These are phyloP conservation scores for Boletus sp. DNA, from an alignment of 1,284 basidiomycete genomes.

Conservation along the genomic window DNA sequence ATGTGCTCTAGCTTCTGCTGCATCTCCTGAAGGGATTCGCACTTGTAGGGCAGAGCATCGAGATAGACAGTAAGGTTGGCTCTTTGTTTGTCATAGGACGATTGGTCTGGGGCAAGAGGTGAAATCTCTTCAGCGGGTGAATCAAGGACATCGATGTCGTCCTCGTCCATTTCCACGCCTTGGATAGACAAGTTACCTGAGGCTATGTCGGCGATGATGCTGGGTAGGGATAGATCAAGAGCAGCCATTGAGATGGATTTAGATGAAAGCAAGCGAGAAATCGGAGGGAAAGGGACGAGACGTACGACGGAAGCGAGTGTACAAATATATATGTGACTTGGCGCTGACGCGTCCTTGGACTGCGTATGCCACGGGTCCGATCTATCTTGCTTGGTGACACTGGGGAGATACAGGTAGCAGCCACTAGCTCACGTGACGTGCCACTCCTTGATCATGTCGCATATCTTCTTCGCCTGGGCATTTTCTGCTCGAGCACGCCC, in stretches of 20 bases:
- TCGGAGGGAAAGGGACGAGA: slow-evolving; percentile 21
- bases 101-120: slow-evolving; percentile 24
- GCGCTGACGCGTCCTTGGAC: slow-evolving; percentile 30
- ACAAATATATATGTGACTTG: slow-evolving; percentile 13
- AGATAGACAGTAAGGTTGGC: slow-evolving; percentile 60
- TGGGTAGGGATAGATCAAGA: slow-evolving; percentile 24
- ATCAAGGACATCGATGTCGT: slow-evolving; percentile 32
- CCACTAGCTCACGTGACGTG: slow-evolving; percentile 18
- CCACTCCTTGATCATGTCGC: slow-evolving; percentile 17
- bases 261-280: slow-evolving; percentile 22
- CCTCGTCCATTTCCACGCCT: slow-evolving; percentile 34
- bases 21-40: slow-evolving; percentile 77
- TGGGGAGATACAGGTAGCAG: not conserved
- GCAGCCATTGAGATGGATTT: slow-evolving; percentile 20
- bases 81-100: slow-evolving; percentile 49
- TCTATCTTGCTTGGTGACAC: not conserved
- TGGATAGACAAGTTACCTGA: slow-evolving; percentile 27
- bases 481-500: not conserved
- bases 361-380: slow-evolving; percentile 14
- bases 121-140: slow-evolving; percentile 30
- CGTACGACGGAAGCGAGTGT: slow-evolving; percentile 23
- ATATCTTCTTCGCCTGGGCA: slow-evolving; percentile 2
- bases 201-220: slow-evolving; percentile 29
- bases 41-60: slow-evolving; percentile 70
- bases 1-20: slow-evolving; percentile 70